Evolutionary conservation across 2,329 filamentous ascomycete species (phyloP).

Genomic region (Domatiomyces globalis): DNA sequence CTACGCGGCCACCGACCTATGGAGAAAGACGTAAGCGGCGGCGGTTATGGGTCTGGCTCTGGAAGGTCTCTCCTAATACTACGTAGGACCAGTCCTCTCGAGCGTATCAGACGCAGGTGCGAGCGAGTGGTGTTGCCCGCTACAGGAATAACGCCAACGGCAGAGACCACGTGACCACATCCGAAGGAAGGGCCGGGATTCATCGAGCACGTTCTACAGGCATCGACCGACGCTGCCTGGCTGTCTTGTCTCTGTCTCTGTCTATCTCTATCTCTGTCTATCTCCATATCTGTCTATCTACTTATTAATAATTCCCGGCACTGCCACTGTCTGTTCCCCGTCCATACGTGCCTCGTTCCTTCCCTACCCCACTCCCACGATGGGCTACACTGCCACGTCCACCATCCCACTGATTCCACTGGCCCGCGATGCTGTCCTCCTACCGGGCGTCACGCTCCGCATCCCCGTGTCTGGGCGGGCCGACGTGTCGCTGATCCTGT

Average conservation of each 20-base stretch:
- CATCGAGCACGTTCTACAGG: constrained; percentile 12
- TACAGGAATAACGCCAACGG: not conserved
- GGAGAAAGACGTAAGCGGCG: too few relatives aligned
- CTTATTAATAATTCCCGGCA: not conserved
- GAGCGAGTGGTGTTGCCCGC: too few relatives aligned
- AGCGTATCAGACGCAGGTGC: too few relatives aligned
- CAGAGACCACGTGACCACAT: not conserved
- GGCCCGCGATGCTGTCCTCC: constrained; percentile 62
- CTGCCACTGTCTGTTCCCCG: not conserved
- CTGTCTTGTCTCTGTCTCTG: not conserved
- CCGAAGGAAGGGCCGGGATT: not conserved
- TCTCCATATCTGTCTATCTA: not conserved
- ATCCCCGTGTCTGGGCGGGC: constrained; percentile 71
- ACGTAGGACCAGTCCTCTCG: too few relatives aligned
- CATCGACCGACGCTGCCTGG: not conserved
- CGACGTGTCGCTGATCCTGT: constrained; percentile 77
- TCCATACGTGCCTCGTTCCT: constrained; percentile 1
- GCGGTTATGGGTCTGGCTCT: too few relatives aligned
- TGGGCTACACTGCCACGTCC: constrained; percentile 23
- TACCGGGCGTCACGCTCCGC: constrained; percentile 73
- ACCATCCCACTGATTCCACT: constrained; percentile 67
- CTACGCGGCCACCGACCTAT: too few relatives aligned
- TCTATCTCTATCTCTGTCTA: not conserved
- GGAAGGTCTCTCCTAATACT: too few relatives aligned
- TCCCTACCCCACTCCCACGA: constrained; percentile 8